Percentiles rank a stretch among this genome's conserved stretches.
Evolutionary conservation across 805 yeast species (phyloP).

Genomic region (Hanseniaspora meyeri): DNA sequence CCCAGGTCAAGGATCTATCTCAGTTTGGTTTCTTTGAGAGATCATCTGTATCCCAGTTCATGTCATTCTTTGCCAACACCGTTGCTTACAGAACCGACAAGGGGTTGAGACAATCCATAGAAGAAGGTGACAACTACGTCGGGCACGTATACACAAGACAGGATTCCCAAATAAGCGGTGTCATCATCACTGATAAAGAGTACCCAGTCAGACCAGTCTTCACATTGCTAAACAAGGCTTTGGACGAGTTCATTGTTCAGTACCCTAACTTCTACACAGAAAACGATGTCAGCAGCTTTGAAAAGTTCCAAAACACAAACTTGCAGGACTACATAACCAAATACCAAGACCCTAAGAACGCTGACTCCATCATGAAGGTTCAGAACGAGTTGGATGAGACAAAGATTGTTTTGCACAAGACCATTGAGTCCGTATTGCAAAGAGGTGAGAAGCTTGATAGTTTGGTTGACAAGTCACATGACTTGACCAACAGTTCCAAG

Average conservation of each 20-base stretch:
- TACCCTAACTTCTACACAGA: slow-evolving; percentile 57
- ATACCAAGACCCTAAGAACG: slow-evolving; percentile 94
- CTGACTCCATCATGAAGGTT: slow-evolving; percentile 91
- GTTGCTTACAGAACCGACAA: slow-evolving; percentile 76
- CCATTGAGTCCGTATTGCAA: slow-evolving; percentile 84
- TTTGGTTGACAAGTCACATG: slow-evolving; percentile 89
- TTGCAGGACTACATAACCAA: slow-evolving; percentile 53
- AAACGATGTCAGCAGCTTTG: slow-evolving; percentile 26
- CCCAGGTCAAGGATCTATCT: slow-evolving; percentile 69
- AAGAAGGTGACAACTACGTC: slow-evolving; percentile 71
- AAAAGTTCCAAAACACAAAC: slow-evolving; percentile 20
- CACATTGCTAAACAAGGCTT: slow-evolving; percentile 74
- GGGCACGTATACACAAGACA: slow-evolving; percentile 92
- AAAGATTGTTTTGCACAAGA: slow-evolving; percentile 87
- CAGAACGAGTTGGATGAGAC: slow-evolving; percentile 97
- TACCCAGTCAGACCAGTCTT: slow-evolving; percentile 96
- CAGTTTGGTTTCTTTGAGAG: slow-evolving; percentile 85
- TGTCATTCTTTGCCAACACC: slow-evolving; percentile 87
- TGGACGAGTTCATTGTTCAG: slow-evolving; percentile 78
- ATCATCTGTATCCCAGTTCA: slow-evolving; percentile 71
- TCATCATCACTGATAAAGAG: slow-evolving; percentile 83
- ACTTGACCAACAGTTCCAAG: slow-evolving; percentile 72
- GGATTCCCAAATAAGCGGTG: slow-evolving; percentile 67
- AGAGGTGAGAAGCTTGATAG: slow-evolving; percentile 94
- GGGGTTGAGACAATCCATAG: slow-evolving; percentile 88